Base-by-base conservation (phyloP, 192 early-diverging fungal species). In the Paraglomus brasilianum region DNA sequence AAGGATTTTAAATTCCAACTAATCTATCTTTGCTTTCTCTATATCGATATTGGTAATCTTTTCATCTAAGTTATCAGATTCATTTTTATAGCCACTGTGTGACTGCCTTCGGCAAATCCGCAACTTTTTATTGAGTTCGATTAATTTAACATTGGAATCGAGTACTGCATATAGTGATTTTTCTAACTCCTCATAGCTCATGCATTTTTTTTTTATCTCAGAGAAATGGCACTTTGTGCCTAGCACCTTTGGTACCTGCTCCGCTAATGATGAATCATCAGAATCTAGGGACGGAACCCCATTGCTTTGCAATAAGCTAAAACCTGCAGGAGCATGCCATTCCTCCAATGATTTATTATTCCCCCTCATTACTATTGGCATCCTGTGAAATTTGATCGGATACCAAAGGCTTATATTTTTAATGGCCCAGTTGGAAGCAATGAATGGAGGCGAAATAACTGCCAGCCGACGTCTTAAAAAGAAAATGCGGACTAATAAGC, bases 181-280 rank as follows among this genome's bases (percentile, higher is more conserved):
- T 65, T 49, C 24, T 36, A 65, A 21, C 17, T 65, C 46, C 24
- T 65, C 46, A 65, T 65, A 65, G 24, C 63, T 65, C 42, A 65
- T 65, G 47, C 47, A 21, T 65, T 49, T 65, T 49, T 49, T 65
- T 65, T 65, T 30, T n/a, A n/a, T n/a, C n/a, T n/a, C n/a, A n/a
- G n/a, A n/a, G n/a, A n/a, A n/a, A n/a, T n/a, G n/a, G n/a, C n/a
- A n/a, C n/a, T n/a, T n/a, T n/a, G n/a, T n/a, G n/a, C n/a, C n/a
- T n/a, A n/a, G n/a, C n/a, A n/a, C n/a, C n/a, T n/a, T n/a, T n/a
- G n/a, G n/a, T n/a, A n/a, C n/a, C n/a, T n/a, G n/a, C n/a, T n/a
- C n/a, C n/a, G n/a, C n/a, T 61, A 58, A 5, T 39, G 5, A 39
- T 39, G 30, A 36, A 30, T 24, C 11, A 39, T 6, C 30, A 5